Percentiles rank a stretch among this genome's conserved stretches.
Evolutionary conservation across 2,329 filamentous ascomycete genomes (phyloP).

Genomic region (Fusarium subtropicale): DNA sequence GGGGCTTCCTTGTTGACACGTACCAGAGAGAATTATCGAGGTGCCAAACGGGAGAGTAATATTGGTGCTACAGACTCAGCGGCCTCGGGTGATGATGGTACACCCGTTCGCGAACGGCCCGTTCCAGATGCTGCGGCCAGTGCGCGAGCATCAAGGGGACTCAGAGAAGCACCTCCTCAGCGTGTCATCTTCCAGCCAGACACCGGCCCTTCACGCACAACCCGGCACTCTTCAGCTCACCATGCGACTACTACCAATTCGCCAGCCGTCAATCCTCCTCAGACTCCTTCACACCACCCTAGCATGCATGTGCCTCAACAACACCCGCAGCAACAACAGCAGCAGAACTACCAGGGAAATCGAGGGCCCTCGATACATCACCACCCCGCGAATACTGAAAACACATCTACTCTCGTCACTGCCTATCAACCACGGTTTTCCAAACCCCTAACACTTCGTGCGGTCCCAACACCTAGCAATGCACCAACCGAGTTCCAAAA

Average conservation of each 20-base stretch:
- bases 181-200: slow-evolving; percentile 88
- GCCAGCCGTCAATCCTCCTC: slow-evolving; percentile 44
- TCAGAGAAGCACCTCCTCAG: slow-evolving; percentile 86
- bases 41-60: slow-evolving; percentile 59
- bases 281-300: slow-evolving; percentile 51
- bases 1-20: slow-evolving; percentile 82
- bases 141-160: slow-evolving; percentile 70
- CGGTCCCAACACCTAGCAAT: slow-evolving; percentile 80
- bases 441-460: slow-evolving; percentile 75
- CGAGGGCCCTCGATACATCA: slow-evolving; percentile 61
- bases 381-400: slow-evolving; percentile 67
- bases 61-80: slow-evolving; percentile 68
- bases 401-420: slow-evolving; percentile 70
- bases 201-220: slow-evolving; percentile 71
- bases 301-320: slow-evolving; percentile 50
- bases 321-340: slow-evolving; percentile 30
- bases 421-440: slow-evolving; percentile 75
- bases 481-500: slow-evolving; percentile 73
- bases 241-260: slow-evolving; percentile 50
- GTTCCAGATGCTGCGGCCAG: slow-evolving; percentile 65
- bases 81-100: slow-evolving; percentile 70
- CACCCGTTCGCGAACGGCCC: slow-evolving; percentile 65
- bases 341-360: slow-evolving; percentile 48
- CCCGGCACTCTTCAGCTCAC: slow-evolving; percentile 66
- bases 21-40: slow-evolving; percentile 79